Conservation (phyloP, 2,329 filamentous ascomycete species). For the Hymenoscyphus scutula region DNA sequence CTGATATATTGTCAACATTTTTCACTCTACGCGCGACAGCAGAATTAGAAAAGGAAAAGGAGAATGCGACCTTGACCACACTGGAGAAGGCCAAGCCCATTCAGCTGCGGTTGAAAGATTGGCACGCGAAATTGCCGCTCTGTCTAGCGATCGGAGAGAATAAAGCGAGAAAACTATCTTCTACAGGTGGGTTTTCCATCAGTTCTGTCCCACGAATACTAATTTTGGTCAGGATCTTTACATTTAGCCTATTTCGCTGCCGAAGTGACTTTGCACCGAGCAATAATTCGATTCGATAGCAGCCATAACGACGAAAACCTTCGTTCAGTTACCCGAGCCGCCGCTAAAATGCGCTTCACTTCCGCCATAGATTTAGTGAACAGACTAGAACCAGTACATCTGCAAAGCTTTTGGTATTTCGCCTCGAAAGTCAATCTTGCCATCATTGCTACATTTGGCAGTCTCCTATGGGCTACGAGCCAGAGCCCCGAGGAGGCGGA, state of each 20-base stretch:
- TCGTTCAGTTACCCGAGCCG: constrained; percentile 29
- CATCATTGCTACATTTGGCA: constrained; percentile 80
- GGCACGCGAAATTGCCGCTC: constrained; percentile 46
- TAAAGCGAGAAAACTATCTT: constrained; percentile 42
- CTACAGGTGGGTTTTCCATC: constrained; percentile 27
- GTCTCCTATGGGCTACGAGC: constrained; percentile 37
- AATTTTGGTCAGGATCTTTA: constrained; percentile 40
- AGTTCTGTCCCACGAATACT: background rate
- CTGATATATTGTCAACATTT: constrained; percentile 49
- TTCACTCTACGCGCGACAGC: constrained; percentile 40
- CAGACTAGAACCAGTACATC: constrained; percentile 43
- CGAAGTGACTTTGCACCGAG: constrained; percentile 51
- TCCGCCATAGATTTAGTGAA: constrained; percentile 42
- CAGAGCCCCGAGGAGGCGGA: constrained; percentile 27
- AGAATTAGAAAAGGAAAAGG: constrained; percentile 25
- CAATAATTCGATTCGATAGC: constrained; percentile 46
- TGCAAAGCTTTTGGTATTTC: constrained; percentile 70
- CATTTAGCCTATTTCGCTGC: constrained; percentile 51
- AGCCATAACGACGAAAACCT: constrained; percentile 20
- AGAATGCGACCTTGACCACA: constrained; percentile 34
- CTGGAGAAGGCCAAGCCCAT: constrained; percentile 48
- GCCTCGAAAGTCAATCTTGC: constrained; percentile 89
- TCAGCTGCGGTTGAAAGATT: constrained; percentile 46
- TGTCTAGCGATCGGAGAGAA: constrained; percentile 45
- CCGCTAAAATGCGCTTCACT: constrained; percentile 42